Conservation (phyloP, 306 rosid species). For the Datisca glomerata region DNA sequence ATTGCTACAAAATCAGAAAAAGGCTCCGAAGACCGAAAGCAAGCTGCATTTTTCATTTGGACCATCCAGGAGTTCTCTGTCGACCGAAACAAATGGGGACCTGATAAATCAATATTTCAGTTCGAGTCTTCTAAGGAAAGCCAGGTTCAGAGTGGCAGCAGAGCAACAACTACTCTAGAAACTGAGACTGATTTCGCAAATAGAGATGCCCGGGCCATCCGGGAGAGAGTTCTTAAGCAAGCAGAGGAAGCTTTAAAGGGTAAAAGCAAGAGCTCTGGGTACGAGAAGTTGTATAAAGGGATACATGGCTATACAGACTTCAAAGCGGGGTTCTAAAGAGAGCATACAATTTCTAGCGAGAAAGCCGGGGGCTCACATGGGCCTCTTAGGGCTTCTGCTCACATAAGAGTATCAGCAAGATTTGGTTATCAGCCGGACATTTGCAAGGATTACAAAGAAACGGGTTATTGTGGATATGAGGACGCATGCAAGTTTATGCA, state of each 20-base stretch:
- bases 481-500: constrained; percentile 83
- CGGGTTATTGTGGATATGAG: constrained; percentile 75
- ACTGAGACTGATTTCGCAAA: constrained; percentile 65
- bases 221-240: constrained; percentile 66
- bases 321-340: constrained; percentile 76
- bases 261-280: constrained; percentile 23
- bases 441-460: constrained; percentile 79
- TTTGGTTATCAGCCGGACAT: constrained; percentile 88
- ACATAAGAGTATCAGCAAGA: constrained; percentile 67
- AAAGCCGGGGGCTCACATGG: constrained; percentile 91
- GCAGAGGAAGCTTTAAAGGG: constrained; percentile 53
- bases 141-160: constrained; percentile 67
- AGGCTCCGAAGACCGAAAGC: constrained; percentile 22
- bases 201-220: constrained; percentile 66
- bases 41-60: constrained; percentile 25
- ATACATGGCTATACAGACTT: constrained; percentile 51
- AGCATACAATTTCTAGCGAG: constrained; percentile 67
- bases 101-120: constrained; percentile 19
- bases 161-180: constrained; percentile 69
- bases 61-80: constrained; percentile 11
- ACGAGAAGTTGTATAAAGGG: constrained; percentile 58
- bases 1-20: constrained; percentile 17
- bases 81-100: constrained; percentile 15
- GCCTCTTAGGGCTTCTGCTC: constrained; percentile 85
- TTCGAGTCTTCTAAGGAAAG: constrained; percentile 61